Evolutionary conservation across 805 yeast species (phyloP).

Genomic region (Huiozyma naganishii): DNA sequence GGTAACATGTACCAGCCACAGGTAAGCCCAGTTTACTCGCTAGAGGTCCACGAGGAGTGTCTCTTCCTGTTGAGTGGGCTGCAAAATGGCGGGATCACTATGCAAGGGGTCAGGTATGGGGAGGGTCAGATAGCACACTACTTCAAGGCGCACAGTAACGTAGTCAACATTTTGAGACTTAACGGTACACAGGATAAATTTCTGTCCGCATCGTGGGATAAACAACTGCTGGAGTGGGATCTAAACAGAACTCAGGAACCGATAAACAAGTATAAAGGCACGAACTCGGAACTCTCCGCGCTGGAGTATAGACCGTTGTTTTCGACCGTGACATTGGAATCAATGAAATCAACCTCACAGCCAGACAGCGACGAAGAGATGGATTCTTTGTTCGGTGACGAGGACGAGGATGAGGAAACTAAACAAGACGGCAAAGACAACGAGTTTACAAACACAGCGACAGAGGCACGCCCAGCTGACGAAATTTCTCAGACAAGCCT

Average conservation of each 20-base stretch:
- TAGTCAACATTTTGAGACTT: constrained; percentile 63
- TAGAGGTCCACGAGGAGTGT: constrained; percentile 76
- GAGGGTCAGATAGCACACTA: constrained; percentile 79
- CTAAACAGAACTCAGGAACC: constrained; percentile 46
- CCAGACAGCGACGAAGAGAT: constrained; percentile 33
- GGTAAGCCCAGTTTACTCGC: constrained; percentile 75
- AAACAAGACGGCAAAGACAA: constrained; percentile 4
- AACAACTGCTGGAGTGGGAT: constrained; percentile 73
- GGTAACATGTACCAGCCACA: constrained; percentile 40
- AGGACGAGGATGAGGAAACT: constrained; percentile 32
- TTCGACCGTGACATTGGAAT: constrained; percentile 29
- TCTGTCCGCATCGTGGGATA: constrained; percentile 88
- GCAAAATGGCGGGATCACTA: constrained; percentile 71
- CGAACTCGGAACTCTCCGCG: constrained; percentile 71
- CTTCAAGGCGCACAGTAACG: constrained; percentile 52
- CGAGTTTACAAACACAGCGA: not conserved
- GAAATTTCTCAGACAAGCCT: constrained; percentile 20
- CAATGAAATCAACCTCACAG: not conserved
- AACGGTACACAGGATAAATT: constrained; percentile 52
- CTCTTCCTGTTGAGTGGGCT: constrained; percentile 80
- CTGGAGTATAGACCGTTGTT: constrained; percentile 55
- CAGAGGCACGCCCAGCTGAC: constrained; percentile 5
- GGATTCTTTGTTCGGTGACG: constrained; percentile 52
- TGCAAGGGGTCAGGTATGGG: constrained; percentile 71
- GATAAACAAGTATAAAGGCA: constrained; percentile 38